These are phyloP conservation scores for Gnaphalium uliginosum DNA, from an alignment of 129 eudicot genomes.

Conservation along the genomic window DNA sequence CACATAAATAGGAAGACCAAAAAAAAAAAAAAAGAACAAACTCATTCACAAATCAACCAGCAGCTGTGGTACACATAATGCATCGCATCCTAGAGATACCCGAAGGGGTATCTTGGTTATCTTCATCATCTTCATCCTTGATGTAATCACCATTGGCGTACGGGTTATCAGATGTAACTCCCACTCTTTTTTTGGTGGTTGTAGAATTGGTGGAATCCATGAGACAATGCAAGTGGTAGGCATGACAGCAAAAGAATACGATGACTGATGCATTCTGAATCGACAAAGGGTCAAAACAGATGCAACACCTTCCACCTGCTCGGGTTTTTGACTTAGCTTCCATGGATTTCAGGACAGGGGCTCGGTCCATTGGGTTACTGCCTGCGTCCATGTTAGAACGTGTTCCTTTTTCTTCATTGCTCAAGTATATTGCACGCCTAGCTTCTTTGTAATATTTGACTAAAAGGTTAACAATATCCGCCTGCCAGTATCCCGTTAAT, in stretches of 20 bases:
- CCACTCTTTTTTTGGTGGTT: conserved; percentile 42
- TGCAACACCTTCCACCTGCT: conserved; percentile 85
- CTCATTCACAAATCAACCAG: conserved; percentile 47
- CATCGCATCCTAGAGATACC: conserved; percentile 72
- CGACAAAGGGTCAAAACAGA: conserved; percentile 85
- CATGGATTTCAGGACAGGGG: conserved; percentile 57
- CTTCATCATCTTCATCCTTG: conserved; percentile 60
- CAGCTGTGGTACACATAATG: conserved; percentile 90
- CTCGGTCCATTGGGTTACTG: conserved; percentile 45
- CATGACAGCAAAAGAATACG: conserved; percentile 91
- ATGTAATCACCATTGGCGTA: conserved; percentile 56
- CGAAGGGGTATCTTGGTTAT: conserved; percentile 36
- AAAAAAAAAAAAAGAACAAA: neutral
- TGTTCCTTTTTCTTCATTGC: conserved; percentile 73
- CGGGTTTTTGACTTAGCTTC: conserved; percentile 82
- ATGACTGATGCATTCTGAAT: conserved; percentile 69
- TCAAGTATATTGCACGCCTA: conserved; percentile 74
- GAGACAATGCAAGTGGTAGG: conserved; percentile 82
- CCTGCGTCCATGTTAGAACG: conserved; percentile 51
- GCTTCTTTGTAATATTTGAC: conserved; percentile 96
- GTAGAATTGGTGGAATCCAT: conserved; percentile 64
- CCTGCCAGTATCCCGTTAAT: conserved; percentile 44
- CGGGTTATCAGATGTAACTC: conserved; percentile 35
- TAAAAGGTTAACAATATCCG: conserved; percentile 77
- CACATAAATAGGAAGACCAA: neutral